Conservation (phyloP, 495 filamentous ascomycete genomes). For the Hypoxylon crocopeplum region DNA sequence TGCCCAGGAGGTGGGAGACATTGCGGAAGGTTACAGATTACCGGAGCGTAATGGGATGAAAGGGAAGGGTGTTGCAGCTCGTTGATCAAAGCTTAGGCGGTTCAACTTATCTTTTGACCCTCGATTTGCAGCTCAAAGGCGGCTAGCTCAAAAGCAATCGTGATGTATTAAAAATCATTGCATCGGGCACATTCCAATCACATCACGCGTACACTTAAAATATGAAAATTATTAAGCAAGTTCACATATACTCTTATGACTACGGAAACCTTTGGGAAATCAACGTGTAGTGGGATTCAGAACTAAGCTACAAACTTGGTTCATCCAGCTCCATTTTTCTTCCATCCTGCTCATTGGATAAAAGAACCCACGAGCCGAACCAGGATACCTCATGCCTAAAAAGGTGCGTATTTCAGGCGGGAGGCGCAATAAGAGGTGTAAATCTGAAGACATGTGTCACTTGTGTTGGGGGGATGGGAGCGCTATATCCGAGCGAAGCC, state of each 20-base stretch:
- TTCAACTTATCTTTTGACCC: too few relatives aligned
- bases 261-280: conserved; percentile 6
- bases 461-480: not conserved
- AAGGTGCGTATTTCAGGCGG: conserved; percentile 3
- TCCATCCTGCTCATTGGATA: not conserved
- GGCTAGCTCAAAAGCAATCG: too few relatives aligned
- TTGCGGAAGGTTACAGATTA: not conserved
- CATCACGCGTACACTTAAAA: not conserved
- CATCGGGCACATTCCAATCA: not conserved
- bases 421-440: not conserved
- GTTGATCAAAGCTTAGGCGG: too few relatives aligned
- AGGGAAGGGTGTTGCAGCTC: not conserved
- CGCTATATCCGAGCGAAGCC: not conserved
- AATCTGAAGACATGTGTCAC: not conserved
- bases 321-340: conserved; percentile 19
- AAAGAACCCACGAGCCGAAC: conserved; percentile 9
- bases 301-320: conserved; percentile 28
- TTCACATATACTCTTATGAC: too few relatives aligned
- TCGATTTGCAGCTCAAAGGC: too few relatives aligned
- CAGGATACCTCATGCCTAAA: conserved; percentile 3
- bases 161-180: not conserved
- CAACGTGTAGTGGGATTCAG: conserved; percentile 26
- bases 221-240: too few relatives aligned
- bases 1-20: not conserved
- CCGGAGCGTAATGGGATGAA: not conserved